phyloP scores from a whole-genome alignment of 2,329 filamentous ascomycete species.

The Verticillium nonalfalfae region DNA sequence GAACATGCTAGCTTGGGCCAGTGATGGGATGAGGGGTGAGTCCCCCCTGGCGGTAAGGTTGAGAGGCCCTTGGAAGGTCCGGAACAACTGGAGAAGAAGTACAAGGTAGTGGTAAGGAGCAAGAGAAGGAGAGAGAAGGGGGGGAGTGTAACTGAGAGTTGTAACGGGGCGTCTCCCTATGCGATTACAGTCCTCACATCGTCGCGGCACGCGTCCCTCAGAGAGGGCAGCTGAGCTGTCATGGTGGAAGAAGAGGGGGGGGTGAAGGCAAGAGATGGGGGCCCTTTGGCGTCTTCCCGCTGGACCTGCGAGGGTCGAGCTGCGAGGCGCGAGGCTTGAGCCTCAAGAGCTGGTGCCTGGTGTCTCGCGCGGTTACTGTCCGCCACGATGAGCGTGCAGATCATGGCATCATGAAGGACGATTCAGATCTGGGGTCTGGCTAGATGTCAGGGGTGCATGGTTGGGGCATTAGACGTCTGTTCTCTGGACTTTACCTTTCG shows the following conservation, averaged over 20 bases:
- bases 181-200: too few species aligned
- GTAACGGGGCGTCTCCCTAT: too few species aligned
- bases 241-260: not conserved
- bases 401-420: not conserved
- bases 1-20: not conserved
- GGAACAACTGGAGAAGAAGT: not conserved
- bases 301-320: not conserved
- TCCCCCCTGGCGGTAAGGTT: not conserved
- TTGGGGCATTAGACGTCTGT: not conserved
- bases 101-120: not conserved
- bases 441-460: not conserved
- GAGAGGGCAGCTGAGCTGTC: not conserved
- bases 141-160: not conserved
- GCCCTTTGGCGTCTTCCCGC: not conserved
- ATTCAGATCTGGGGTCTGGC: not conserved
- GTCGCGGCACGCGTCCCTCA: not conserved
- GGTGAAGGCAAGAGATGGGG: not conserved
- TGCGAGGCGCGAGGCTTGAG: not conserved
- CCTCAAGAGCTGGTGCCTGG: not conserved
- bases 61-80: not conserved
- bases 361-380: not conserved
- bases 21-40: not conserved
- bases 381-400: not conserved
- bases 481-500: not conserved
- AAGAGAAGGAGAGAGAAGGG: not conserved